Evolutionary conservation across 805 yeast species (phyloP).

Genomic region (Metschnikowia chrysomelidarum): DNA sequence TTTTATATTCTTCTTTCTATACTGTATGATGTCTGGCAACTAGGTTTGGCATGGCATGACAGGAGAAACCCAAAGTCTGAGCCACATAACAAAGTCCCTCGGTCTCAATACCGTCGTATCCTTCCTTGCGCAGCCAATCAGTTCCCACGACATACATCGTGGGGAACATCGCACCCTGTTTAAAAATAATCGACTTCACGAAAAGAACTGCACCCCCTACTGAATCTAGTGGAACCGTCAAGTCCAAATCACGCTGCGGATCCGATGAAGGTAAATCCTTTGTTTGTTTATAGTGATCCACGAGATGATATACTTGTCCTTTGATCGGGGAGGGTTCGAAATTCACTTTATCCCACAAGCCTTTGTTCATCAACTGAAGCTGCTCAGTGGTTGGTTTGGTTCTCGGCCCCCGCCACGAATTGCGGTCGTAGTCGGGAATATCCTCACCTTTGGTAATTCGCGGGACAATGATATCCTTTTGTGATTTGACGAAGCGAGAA

Average conservation of each 20-base stretch:
- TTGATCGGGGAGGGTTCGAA: conserved; percentile 33
- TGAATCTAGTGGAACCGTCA: conserved; percentile 36
- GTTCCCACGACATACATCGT: conserved; percentile 45
- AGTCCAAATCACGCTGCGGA: conserved; percentile 6
- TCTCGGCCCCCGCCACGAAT: conserved; percentile 39
- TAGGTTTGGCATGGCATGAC: conserved; percentile 50
- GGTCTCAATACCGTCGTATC: conserved; percentile 53
- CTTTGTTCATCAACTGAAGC: conserved; percentile 9
- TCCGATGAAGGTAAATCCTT: conserved; percentile 1
- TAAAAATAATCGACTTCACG: conserved; percentile 38
- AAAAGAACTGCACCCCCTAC: conserved; percentile 52
- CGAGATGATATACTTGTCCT: conserved; percentile 28
- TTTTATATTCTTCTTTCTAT: no score
- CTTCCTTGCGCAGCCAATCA: conserved; percentile 45
- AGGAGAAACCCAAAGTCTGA: conserved; percentile 40
- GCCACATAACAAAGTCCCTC: conserved; percentile 53
- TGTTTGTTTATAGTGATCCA: conserved; percentile 15
- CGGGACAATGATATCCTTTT: conserved; percentile 36
- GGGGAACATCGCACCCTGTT: conserved; percentile 47
- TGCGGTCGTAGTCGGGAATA: conserved; percentile 36
- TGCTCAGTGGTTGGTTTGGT: conserved; percentile 25
- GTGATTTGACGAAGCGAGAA: conserved; percentile 25
- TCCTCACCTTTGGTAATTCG: conserved; percentile 25
- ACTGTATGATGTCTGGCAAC: conserved; percentile 34
- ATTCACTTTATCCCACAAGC: conserved; percentile 26